These are phyloP conservation scores for Rhizophora mangle DNA, from an alignment of 345 rosid species.

Conservation along the genomic window DNA sequence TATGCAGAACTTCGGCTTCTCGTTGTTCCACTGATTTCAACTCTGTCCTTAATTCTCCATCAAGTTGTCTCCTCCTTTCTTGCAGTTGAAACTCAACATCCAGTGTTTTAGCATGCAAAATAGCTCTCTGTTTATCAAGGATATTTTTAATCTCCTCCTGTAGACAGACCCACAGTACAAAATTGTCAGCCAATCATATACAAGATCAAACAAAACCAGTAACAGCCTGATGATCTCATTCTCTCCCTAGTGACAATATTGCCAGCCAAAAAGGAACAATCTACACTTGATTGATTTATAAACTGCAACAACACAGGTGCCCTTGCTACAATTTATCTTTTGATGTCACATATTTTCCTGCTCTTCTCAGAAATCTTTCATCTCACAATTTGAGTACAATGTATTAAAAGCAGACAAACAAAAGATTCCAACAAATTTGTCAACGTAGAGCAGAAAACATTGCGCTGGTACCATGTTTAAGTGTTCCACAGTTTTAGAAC, in stretches of 20 bases:
- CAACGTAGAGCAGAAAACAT: background rate
- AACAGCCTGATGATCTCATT: background rate
- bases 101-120: constrained; percentile 45
- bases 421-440: background rate
- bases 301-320: too few species aligned
- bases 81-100: constrained; percentile 59
- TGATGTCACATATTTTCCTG: background rate
- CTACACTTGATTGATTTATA: too few species aligned
- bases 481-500: background rate
- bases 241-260: background rate
- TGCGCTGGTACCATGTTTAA: background rate
- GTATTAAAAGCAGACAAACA: too few species aligned
- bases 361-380: too few species aligned
- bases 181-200: constrained; percentile 4
- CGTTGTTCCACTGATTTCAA: constrained; percentile 40
- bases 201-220: background rate
- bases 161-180: constrained; percentile 15
- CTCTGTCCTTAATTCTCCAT: constrained; percentile 55
- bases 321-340: background rate
- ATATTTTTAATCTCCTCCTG: constrained; percentile 66
- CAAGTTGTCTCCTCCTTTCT: constrained; percentile 53
- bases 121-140: constrained; percentile 59
- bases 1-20: constrained; percentile 48
- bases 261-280: too few species aligned
- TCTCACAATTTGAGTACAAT: too few species aligned